Conservation (phyloP, 768 basidiomycete species). For the Naganishia kalamii region DNA sequence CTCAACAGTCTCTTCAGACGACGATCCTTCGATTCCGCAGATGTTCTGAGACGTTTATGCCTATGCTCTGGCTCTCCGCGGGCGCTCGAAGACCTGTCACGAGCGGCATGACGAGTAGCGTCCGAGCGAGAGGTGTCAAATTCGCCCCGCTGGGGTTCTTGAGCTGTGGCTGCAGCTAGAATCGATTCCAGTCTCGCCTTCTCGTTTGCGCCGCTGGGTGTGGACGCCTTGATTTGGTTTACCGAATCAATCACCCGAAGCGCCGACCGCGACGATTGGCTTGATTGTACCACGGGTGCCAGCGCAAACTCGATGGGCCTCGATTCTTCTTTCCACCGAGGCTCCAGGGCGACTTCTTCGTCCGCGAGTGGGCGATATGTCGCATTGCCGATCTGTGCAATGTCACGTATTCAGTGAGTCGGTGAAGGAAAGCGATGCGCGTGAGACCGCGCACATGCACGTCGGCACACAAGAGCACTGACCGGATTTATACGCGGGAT, state of each 20-base stretch:
- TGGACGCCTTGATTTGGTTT: background rate
- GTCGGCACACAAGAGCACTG: too few species aligned
- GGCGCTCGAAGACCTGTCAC: background rate
- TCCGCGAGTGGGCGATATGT: conserved; percentile 20
- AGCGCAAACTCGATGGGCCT: conserved; percentile 4
- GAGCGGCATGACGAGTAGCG: background rate
- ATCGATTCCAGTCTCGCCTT: conserved; percentile 15
- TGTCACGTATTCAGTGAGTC: too few species aligned
- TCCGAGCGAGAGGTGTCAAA: background rate
- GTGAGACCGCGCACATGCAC: too few species aligned
- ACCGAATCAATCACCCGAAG: background rate
- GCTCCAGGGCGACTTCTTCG: conserved; percentile 12
- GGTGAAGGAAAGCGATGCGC: too few species aligned
- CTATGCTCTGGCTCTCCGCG: conserved; percentile 28
- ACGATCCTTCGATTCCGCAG: conserved; percentile 58
- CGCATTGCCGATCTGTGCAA: background rate
- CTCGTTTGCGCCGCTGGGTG: background rate
- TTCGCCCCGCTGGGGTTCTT: too few species aligned
- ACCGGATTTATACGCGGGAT: conserved; percentile 64
- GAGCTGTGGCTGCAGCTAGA: conserved; percentile 10
- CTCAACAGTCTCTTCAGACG: conserved; percentile 73
- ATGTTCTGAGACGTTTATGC: conserved; percentile 11
- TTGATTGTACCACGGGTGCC: conserved; percentile 2
- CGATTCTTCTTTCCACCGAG: background rate
- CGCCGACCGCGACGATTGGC: background rate